A percentile compares a stretch with the other conserved stretches of the same genome.
phyloP scores from a whole-genome alignment of 441 rosid species.

The Dalechampia spathulata region DNA sequence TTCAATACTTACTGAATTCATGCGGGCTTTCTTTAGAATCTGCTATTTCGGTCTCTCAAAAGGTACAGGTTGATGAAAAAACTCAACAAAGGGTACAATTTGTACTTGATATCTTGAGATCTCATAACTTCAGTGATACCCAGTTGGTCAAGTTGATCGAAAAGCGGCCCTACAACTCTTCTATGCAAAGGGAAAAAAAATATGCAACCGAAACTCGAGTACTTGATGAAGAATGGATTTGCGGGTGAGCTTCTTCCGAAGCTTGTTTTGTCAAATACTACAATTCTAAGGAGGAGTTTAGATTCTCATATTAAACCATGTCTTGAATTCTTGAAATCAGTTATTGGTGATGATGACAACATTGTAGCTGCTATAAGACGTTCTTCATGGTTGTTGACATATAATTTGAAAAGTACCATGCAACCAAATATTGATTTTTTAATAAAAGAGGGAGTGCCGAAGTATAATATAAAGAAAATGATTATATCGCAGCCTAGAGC shows the following conservation, averaged over 20 bases:
- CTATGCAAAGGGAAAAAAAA: neutral
- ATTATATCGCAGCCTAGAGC: neutral
- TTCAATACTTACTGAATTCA: conserved; percentile 13
- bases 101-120: conserved; percentile 3
- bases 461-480: neutral
- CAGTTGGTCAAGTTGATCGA: conserved; percentile 6
- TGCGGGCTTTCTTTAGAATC: conserved; percentile 12
- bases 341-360: neutral
- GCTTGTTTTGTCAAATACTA: conserved; percentile 7
- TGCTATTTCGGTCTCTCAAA: conserved; percentile 9
- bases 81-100: neutral
- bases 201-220: conserved; percentile 12
- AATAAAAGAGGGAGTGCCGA: conserved; percentile 7
- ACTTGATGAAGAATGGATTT: conserved; percentile 5
- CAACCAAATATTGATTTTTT: conserved; percentile 9
- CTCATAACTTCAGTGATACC: conserved; percentile 8
- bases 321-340: conserved; percentile 2
- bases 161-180: neutral
- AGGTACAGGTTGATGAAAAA: conserved; percentile 2
- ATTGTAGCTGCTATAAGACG: conserved; percentile 1
- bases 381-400: neutral
- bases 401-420: neutral
- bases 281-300: neutral
- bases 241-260: conserved; percentile 15
- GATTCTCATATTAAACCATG: conserved; percentile 8